phyloP scores from a whole-genome alignment of 495 filamentous ascomycete species.

The Talaromyces trachyspermus region DNA sequence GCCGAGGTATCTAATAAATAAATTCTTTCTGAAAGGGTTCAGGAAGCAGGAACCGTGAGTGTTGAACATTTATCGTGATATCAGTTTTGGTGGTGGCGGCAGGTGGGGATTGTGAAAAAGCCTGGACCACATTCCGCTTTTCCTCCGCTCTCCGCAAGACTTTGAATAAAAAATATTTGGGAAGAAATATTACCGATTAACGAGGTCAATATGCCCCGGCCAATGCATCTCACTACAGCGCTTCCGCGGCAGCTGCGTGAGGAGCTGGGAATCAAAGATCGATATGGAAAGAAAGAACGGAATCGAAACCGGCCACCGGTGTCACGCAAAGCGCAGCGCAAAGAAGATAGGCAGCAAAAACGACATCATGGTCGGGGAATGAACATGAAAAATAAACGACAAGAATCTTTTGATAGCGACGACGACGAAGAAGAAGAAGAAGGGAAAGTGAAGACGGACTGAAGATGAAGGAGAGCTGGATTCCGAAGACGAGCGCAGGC shows the following conservation, averaged over 20 bases:
- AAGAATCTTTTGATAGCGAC: slow-evolving; percentile 7
- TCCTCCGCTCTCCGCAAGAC: not conserved
- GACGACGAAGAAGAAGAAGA: slow-evolving; percentile 23
- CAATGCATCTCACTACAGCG: slow-evolving; percentile 49
- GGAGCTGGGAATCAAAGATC: slow-evolving; percentile 47
- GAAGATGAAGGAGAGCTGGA: slow-evolving; percentile 22
- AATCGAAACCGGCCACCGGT: slow-evolving; percentile 31
- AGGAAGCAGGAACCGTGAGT: too few species aligned
- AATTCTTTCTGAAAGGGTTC: too few species aligned
- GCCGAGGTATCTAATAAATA: not conserved
- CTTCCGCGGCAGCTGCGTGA: slow-evolving; percentile 55
- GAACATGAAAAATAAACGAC: not conserved
- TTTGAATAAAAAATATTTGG: not conserved
- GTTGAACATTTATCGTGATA: too few species aligned
- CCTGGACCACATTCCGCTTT: slow-evolving; percentile 5
- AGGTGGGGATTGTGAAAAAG: slow-evolving; percentile 6
- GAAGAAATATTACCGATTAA: not conserved
- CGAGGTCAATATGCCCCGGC: slow-evolving; percentile 28
- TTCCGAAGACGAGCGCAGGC: slow-evolving; percentile 18
- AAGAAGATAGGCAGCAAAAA: slow-evolving; percentile 51
- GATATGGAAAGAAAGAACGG: slow-evolving; percentile 32
- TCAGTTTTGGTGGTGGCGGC: not conserved
- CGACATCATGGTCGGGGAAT: slow-evolving; percentile 20
- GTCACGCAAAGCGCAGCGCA: slow-evolving; percentile 55
- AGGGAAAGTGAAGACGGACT: slow-evolving; percentile 13